Percentiles rank a stretch among this genome's conserved stretches.
Conservation (phyloP, 306 rosid species). For the Quercus mongolica region DNA sequence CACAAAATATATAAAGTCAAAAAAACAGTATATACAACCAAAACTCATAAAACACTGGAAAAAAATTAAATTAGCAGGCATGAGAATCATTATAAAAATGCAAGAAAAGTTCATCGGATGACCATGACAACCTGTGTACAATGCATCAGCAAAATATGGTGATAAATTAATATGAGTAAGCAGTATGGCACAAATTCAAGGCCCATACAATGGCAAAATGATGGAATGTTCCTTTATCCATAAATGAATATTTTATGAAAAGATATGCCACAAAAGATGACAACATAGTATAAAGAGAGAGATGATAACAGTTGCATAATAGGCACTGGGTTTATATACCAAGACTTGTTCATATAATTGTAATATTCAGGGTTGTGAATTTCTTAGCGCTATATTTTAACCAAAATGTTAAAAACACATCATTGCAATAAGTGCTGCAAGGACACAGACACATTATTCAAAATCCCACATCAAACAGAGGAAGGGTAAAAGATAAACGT, state of each 20-base stretch:
- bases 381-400: not conserved
- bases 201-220: not conserved
- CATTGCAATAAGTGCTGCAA: not conserved
- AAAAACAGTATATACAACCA: constrained; percentile 7
- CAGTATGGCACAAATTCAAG: not conserved
- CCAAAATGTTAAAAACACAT: not conserved
- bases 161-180: not conserved
- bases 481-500: not conserved
- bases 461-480: not conserved
- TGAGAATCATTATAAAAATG: not conserved
- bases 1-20: constrained; percentile 9
- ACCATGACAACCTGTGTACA: not conserved
- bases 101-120: not conserved
- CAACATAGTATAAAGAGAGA: not conserved
- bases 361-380: not conserved
- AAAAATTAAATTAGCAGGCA: not conserved
- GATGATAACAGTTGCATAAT: no score
- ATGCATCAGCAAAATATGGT: not conserved
- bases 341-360: not conserved
- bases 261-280: not conserved
- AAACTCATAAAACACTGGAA: not conserved
- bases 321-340: not conserved
- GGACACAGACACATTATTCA: not conserved
- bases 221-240: not conserved
- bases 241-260: not conserved